A percentile compares a stretch with the other conserved stretches of the same genome.
Conservation (phyloP, 176 grass and related monocot species). For the Oryza rufipogon region DNA sequence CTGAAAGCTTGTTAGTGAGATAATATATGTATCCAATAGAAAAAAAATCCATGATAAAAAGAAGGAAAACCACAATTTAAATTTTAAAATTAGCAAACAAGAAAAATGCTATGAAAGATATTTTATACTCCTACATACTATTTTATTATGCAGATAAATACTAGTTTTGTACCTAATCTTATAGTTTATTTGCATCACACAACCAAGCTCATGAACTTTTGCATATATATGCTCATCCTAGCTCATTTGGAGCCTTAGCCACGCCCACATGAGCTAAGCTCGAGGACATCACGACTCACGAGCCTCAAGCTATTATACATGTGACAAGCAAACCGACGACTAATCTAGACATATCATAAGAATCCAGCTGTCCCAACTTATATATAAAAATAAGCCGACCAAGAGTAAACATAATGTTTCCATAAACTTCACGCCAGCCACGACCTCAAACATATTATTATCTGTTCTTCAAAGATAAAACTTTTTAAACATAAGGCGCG, state of each 20-base stretch:
- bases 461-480: not conserved
- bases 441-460: constrained; percentile 9
- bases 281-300: rapidly evolving
- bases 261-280: not conserved
- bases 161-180: not conserved
- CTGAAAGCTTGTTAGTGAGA: not conserved
- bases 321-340: not conserved
- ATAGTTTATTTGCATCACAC: not conserved
- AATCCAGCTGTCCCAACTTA: too few relatives aligned
- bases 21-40: not conserved
- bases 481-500: not conserved
- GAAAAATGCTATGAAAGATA: not conserved
- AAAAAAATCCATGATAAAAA: not conserved
- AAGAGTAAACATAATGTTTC: not conserved
- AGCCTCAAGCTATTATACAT: not conserved
- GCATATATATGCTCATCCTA: not conserved
- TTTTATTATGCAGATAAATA: not conserved
- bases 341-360: not conserved
- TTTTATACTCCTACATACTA: not conserved
- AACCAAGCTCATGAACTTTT: not conserved
- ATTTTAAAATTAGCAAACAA: not conserved
- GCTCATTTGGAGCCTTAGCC: not conserved
- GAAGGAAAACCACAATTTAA: not conserved
- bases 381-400: not conserved
- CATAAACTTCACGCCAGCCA: not conserved